Evolutionary conservation across 495 filamentous ascomycete species (phyloP).

Genomic region (Lindgomyces ingoldianus): DNA sequence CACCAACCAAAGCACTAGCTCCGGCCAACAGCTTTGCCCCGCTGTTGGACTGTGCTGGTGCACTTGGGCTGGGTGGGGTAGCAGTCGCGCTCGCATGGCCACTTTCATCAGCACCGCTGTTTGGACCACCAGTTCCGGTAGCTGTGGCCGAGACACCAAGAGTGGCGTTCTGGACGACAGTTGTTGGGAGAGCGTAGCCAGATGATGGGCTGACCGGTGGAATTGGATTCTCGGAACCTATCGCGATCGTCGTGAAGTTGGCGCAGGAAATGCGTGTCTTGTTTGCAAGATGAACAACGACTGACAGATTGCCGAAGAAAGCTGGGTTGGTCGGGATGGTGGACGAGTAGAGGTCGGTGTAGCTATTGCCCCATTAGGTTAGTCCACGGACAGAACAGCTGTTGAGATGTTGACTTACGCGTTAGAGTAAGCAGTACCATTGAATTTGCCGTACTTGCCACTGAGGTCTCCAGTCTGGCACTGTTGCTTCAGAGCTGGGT

Average conservation of each 20-base stretch:
- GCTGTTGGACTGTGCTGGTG: not conserved
- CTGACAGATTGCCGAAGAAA: slow-evolving; percentile 77
- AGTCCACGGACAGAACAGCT: not conserved
- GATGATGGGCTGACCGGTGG: slow-evolving; percentile 4
- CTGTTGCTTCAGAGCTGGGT: slow-evolving; percentile 59
- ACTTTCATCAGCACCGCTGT: no score
- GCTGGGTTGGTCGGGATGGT: slow-evolving; percentile 55
- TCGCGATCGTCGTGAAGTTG: slow-evolving; percentile 54
- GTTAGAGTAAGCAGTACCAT: slow-evolving; percentile 43
- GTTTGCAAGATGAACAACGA: slow-evolving; percentile 75
- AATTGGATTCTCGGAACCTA: not conserved
- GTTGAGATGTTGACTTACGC: slow-evolving; percentile 34
- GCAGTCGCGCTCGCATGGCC: no score
- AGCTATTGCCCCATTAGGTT: slow-evolving; percentile 46
- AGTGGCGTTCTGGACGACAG: slow-evolving; percentile 8
- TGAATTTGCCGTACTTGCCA: slow-evolving; percentile 77
- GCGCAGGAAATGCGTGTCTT: slow-evolving; percentile 71
- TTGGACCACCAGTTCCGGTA: slow-evolving; percentile 1
- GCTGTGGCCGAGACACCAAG: not conserved
- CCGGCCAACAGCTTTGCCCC: not conserved
- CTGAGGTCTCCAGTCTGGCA: slow-evolving; percentile 84
- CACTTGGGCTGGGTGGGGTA: slow-evolving; percentile 1
- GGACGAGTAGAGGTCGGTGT: slow-evolving; percentile 69
- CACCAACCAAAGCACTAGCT: slow-evolving; percentile 2
- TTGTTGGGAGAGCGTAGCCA: slow-evolving; percentile 16